Evolutionary conservation across 805 yeast genomes (phyloP).

Genomic region (Candida lessepsii): DNA sequence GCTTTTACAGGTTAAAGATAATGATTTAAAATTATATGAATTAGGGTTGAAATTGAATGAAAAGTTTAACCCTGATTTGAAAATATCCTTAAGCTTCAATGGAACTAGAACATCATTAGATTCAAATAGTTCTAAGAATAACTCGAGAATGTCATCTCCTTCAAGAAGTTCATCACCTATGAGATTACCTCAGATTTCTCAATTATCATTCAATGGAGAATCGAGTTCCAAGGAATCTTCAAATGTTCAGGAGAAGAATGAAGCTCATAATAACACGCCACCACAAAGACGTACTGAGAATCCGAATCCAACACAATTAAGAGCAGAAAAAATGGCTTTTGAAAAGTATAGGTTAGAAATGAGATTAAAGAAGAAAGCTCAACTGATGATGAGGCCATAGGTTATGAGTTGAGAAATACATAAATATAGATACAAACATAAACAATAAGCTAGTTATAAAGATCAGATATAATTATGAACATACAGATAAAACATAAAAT

Average conservation of each 20-base stretch:
- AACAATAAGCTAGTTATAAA: no score
- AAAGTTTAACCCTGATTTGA: constrained; percentile 38
- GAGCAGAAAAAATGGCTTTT: constrained; percentile 40
- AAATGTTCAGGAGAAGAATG: not conserved
- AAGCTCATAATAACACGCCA: not conserved
- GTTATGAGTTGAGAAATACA: not conserved
- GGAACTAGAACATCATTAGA: constrained; percentile 23
- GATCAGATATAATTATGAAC: no score
- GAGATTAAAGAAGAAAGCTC: constrained; percentile 46
- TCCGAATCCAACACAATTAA: not conserved
- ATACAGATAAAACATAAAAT: no score
- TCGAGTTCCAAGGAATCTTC: not conserved
- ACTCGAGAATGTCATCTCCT: constrained; percentile 12
- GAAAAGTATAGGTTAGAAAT: constrained; percentile 48
- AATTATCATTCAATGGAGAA: not conserved
- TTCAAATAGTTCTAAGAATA: constrained; percentile 13
- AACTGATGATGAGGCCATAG: constrained; percentile 25
- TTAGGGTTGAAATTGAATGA: constrained; percentile 42
- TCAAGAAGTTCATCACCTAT: constrained; percentile 10
- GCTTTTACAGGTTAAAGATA: constrained; percentile 30
- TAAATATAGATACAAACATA: not conserved
- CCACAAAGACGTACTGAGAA: not conserved
- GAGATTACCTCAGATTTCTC: not conserved
- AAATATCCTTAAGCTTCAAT: constrained; percentile 24
- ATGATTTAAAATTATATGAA: constrained; percentile 38